Percentiles rank a stretch among this genome's conserved stretches.
Conservation (phyloP, 2,329 filamentous ascomycete genomes). For the Fusarium sp. region DNA sequence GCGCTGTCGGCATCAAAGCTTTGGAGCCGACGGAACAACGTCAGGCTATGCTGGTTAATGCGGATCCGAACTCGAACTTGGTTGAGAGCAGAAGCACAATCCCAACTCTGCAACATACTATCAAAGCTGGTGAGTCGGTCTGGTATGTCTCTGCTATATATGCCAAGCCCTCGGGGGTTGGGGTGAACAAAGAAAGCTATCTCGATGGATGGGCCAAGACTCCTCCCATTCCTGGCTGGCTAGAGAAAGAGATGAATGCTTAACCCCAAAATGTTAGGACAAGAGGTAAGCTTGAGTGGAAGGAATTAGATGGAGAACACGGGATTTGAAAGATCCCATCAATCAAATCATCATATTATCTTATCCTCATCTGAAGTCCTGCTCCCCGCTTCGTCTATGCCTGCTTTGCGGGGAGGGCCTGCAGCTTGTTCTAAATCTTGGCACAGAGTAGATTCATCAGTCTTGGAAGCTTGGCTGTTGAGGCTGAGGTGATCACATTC, state of each 20-base stretch:
- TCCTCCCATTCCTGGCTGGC: conserved; percentile 68
- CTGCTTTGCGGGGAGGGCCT: conserved; percentile 25
- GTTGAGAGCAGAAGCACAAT: conserved; percentile 77
- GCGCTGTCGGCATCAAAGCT: conserved; percentile 65
- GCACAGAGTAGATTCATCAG: conserved; percentile 22
- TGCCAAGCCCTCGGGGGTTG: conserved; percentile 68
- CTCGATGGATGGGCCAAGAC: conserved; percentile 68
- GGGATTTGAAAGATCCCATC: conserved; percentile 36
- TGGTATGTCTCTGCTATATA: conserved; percentile 79
- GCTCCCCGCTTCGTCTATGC: conserved; percentile 14
- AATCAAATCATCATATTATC: conserved; percentile 31
- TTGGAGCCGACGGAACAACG: conserved; percentile 60
- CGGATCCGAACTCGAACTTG: conserved; percentile 82
- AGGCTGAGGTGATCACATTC: conserved; percentile 31
- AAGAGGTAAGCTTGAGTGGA: conserved; percentile 11
- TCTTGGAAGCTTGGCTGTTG: conserved; percentile 23
- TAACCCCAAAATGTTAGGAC: conserved; percentile 28
- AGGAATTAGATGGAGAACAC: conserved; percentile 9
- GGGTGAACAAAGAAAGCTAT: conserved; percentile 62
- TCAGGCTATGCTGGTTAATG: conserved; percentile 73
- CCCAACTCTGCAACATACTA: conserved; percentile 71
- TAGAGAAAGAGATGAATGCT: conserved; percentile 59
- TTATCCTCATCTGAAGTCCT: conserved; percentile 28
- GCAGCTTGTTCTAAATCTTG: conserved; percentile 16
- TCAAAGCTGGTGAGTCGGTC: conserved; percentile 64